These are phyloP conservation scores for Thoreauomyces humboldtii DNA, from an alignment of 192 early-diverging fungal genomes.

Conservation along the genomic window DNA sequence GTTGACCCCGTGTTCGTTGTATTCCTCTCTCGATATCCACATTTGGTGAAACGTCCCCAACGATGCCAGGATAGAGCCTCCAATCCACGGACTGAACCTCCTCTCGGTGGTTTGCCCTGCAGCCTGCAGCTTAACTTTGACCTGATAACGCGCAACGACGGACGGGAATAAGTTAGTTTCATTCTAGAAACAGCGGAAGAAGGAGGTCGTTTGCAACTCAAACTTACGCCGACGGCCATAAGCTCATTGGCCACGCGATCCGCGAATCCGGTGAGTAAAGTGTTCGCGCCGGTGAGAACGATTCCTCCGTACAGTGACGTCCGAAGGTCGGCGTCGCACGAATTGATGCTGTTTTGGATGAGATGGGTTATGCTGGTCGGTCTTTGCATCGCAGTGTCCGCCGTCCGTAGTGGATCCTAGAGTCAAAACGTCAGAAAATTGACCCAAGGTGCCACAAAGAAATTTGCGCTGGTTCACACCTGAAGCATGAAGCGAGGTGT, in stretches of 20 bases:
- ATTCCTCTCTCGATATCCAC: constrained; percentile 96
- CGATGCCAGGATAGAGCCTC: constrained; percentile 92
- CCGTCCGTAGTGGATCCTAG: too few species aligned
- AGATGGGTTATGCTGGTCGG: constrained; percentile 66
- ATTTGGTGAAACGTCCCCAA: constrained; percentile 97
- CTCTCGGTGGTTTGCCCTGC: constrained; percentile 78
- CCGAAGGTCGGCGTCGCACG: constrained; percentile 86
- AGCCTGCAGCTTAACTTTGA: constrained; percentile 78
- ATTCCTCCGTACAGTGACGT: constrained; percentile 77
- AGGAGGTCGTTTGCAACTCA: constrained; percentile 33
- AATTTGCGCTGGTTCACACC: too few species aligned
- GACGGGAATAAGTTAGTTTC: background rate
- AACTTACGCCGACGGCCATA: constrained; percentile 59
- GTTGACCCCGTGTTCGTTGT: constrained; percentile 78
- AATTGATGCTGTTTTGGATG: constrained; percentile 65
- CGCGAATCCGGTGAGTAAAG: constrained; percentile 80
- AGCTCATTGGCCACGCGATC: constrained; percentile 78
- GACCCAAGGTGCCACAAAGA: too few species aligned
- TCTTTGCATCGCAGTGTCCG: too few species aligned
- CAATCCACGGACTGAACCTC: constrained; percentile 93
- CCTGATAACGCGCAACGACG: constrained; percentile 41
- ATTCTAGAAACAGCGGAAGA: background rate
- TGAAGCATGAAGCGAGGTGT: constrained; percentile 54
- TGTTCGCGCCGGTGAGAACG: constrained; percentile 87
- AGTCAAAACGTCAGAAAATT: too few species aligned